Evolutionary conservation across 1,139 yeast genomes (phyloP).

Genomic region (Hansenula lynferdii): DNA sequence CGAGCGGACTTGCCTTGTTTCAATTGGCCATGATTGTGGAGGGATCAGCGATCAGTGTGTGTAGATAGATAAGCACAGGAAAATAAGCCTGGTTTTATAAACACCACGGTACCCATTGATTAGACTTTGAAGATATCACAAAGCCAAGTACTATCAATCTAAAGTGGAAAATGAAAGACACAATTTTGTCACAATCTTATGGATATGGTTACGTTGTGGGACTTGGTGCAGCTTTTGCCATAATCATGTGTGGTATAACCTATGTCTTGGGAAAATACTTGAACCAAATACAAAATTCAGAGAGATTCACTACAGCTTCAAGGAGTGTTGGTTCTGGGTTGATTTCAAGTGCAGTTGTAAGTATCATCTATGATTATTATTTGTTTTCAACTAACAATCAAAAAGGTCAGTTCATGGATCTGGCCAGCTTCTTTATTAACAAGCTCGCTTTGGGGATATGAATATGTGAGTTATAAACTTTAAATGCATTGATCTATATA

Average conservation of each 20-base stretch:
- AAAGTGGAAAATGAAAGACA: slow-evolving; percentile 1
- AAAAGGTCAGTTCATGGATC: slow-evolving; percentile 49
- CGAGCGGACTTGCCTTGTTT: too few relatives aligned
- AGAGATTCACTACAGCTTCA: slow-evolving; percentile 33
- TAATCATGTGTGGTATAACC: slow-evolving; percentile 32
- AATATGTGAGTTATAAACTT: slow-evolving; percentile 28
- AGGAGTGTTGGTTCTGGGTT: slow-evolving; percentile 33
- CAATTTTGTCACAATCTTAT: slow-evolving; percentile 34
- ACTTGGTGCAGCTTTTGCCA: slow-evolving; percentile 35
- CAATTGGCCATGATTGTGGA: too few relatives aligned
- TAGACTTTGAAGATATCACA: too few relatives aligned
- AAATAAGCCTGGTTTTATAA: too few relatives aligned
- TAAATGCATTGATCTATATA: too few relatives aligned
- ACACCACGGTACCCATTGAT: too few relatives aligned
- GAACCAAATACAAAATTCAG: slow-evolving; percentile 34
- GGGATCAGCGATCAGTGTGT: too few relatives aligned
- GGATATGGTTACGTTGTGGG: slow-evolving; percentile 37
- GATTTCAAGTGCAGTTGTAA: slow-evolving; percentile 34
- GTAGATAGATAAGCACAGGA: too few relatives aligned
- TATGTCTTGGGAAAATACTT: slow-evolving; percentile 25
- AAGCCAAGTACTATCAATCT: too few relatives aligned
- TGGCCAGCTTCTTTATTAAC: slow-evolving; percentile 38
- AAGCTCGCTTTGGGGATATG: slow-evolving; percentile 33
- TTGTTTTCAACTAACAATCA: too few relatives aligned
- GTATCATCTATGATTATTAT: too few relatives aligned